A percentile compares a stretch with the other conserved stretches of the same genome.
These are phyloP conservation scores for Termitomyces sp. DNA, from an alignment of 768 basidiomycete species.

Conservation along the genomic window DNA sequence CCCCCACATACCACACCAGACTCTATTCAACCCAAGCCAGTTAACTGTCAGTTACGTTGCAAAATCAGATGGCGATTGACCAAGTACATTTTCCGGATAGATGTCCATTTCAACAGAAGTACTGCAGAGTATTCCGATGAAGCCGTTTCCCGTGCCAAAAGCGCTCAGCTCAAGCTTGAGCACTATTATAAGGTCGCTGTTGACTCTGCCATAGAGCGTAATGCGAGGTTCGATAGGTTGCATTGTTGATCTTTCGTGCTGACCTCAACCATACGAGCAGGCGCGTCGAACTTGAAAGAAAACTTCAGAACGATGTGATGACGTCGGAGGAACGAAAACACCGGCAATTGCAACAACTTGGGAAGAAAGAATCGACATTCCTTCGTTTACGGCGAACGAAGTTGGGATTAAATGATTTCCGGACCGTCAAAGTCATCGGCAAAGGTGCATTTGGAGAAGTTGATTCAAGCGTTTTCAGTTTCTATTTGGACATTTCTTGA, in stretches of 20 bases:
- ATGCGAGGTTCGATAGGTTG: constrained; percentile 58
- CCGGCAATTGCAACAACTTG: constrained; percentile 75
- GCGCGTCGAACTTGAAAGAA: constrained; percentile 83
- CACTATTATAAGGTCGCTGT: constrained; percentile 97
- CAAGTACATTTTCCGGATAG: constrained; percentile 29
- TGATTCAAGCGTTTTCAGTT: constrained; percentile 15
- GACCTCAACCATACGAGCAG: constrained; percentile 30
- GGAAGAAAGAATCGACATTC: constrained; percentile 85
- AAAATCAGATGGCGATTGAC: neutral
- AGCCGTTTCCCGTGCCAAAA: constrained; percentile 78
- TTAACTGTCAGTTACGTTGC: constrained; percentile 25
- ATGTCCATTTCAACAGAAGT: constrained; percentile 90
- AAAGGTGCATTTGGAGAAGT: constrained; percentile 99
- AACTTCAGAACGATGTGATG: constrained; percentile 60
- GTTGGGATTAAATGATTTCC: constrained; percentile 87
- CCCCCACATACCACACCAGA: constrained; percentile 7
- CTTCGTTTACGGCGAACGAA: constrained; percentile 85
- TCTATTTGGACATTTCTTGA: neutral
- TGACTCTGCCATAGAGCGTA: constrained; percentile 90
- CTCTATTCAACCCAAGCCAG: constrained; percentile 15
- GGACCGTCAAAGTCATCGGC: constrained; percentile 97
- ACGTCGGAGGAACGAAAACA: constrained; percentile 83
- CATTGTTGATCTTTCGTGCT: neutral
- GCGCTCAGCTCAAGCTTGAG: constrained; percentile 92
- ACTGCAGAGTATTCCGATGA: constrained; percentile 73